Conservation (phyloP, 1,139 yeast species). For the Candida neerlandica region DNA sequence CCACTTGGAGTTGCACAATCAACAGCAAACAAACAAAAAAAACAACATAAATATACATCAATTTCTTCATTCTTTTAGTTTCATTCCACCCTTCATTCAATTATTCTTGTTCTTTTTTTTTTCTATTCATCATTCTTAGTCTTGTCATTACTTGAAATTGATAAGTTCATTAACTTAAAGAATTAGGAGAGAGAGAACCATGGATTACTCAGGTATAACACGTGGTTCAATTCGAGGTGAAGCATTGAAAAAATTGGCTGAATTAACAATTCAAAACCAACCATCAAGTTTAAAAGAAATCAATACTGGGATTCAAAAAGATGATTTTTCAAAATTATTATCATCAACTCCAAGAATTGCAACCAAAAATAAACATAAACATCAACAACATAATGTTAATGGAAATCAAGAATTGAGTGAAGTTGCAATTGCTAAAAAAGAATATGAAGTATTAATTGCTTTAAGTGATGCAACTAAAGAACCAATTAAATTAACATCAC, state of each 20-base stretch:
- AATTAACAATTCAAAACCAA: conserved; percentile 27
- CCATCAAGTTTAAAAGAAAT: conserved; percentile 21
- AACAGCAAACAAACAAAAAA: too few relatives aligned
- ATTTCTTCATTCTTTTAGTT: too few relatives aligned
- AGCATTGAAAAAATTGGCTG: conserved; percentile 54
- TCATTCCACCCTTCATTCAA: too few relatives aligned
- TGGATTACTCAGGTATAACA: conserved; percentile 44
- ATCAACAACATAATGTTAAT: too few relatives aligned
- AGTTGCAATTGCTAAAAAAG: conserved; percentile 54
- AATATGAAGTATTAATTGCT: conserved; percentile 73
- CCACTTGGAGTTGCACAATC: too few relatives aligned
- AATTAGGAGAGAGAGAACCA: too few relatives aligned
- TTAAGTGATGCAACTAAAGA: conserved; percentile 55
- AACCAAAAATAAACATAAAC: neutral
- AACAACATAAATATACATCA: too few relatives aligned
- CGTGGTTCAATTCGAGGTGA: conserved; percentile 56
- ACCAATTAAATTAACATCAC: conserved; percentile 41
- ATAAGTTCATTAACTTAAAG: too few relatives aligned
- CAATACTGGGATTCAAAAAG: conserved; percentile 18
- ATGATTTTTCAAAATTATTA: conserved; percentile 30
- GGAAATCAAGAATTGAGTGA: conserved; percentile 19
- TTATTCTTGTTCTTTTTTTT: too few relatives aligned
- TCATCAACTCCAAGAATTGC: conserved; percentile 22
- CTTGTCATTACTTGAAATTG: too few relatives aligned
- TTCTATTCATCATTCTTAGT: too few relatives aligned